A percentile compares a stretch with the other conserved stretches of the same genome.
phyloP scores from a whole-genome alignment of 2,329 filamentous ascomycete species.

The Massarina eburnea region DNA sequence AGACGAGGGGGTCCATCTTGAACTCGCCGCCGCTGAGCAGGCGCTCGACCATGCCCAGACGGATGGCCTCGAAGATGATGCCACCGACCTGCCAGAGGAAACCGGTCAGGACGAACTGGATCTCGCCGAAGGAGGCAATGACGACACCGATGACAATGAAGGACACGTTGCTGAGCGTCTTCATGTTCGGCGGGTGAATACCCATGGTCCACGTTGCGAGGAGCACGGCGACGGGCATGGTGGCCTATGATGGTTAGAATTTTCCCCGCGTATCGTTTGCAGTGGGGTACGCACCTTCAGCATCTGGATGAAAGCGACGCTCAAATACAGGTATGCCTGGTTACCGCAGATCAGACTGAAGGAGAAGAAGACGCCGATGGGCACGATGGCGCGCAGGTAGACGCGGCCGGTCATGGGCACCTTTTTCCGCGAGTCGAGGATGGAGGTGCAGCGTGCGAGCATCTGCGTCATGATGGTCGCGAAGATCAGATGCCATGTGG shows the following conservation, averaged over 20 bases:
- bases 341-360: constrained; percentile 96
- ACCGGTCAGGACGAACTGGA: constrained; percentile 82
- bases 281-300: constrained; percentile 69
- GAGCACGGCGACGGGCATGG: constrained; percentile 90
- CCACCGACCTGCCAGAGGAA: constrained; percentile 79
- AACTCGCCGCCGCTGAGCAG: constrained; percentile 80
- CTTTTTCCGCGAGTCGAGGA: constrained; percentile 91
- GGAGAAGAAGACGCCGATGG: constrained; percentile 94
- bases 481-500: constrained; percentile 90
- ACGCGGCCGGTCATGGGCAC: constrained; percentile 97
- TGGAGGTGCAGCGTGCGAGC: constrained; percentile 82
- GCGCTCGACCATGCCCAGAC: constrained; percentile 81
- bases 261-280: not conserved
- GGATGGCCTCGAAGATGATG: constrained; percentile 79
- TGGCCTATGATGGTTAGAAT: constrained; percentile 62
- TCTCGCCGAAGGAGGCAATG: constrained; percentile 92
- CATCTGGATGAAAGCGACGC: constrained; percentile 98
- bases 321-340: constrained; percentile 91
- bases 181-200: constrained; percentile 79
- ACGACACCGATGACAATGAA: constrained; percentile 93
- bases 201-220: constrained; percentile 87
- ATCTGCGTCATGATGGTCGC: constrained; percentile 93
- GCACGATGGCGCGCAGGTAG: constrained; percentile 90
- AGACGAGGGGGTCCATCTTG: constrained; percentile 90
- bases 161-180: constrained; percentile 88